These are phyloP conservation scores for Naumovozyma dairenensis DNA, from an alignment of 805 yeast species.

Conservation along the genomic window DNA sequence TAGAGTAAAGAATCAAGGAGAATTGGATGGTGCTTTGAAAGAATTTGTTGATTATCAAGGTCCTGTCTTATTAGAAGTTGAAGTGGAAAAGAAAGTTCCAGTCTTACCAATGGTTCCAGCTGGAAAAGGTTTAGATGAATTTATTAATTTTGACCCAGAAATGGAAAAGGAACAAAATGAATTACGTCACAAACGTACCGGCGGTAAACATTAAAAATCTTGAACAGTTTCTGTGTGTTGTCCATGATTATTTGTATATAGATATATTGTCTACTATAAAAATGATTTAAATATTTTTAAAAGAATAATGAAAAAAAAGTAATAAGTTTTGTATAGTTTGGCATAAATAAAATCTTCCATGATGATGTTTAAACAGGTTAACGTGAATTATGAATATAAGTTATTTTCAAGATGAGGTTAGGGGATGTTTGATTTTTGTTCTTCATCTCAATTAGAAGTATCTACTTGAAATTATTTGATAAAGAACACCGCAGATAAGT, in stretches of 20 bases:
- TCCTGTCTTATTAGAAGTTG: conserved; percentile 84
- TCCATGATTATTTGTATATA: neutral
- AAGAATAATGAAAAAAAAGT: neutral
- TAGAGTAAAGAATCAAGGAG: conserved; percentile 59
- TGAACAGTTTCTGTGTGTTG: neutral
- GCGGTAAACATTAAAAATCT: conserved; percentile 48
- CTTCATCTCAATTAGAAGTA: neutral
- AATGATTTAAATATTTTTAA: neutral
- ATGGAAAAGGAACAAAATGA: conserved; percentile 63
- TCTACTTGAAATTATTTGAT: neutral
- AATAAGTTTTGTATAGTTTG: neutral
- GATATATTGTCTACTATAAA: neutral
- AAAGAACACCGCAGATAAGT: neutral
- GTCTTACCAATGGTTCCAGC: conserved; percentile 98
- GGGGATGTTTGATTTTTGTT: neutral
- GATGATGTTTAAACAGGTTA: too few relatives aligned
- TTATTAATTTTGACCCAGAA: conserved; percentile 75
- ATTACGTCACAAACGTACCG: conserved; percentile 63
- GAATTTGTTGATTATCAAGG: conserved; percentile 69
- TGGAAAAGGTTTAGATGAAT: conserved; percentile 90
- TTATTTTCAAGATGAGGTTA: too few relatives aligned
- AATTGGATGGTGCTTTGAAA: conserved; percentile 47
- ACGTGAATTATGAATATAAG: too few relatives aligned
- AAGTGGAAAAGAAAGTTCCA: conserved; percentile 83
- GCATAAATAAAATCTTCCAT: neutral